phyloP scores from a whole-genome alignment of 768 basidiomycete genomes.

The Termitomyces sp. region DNA sequence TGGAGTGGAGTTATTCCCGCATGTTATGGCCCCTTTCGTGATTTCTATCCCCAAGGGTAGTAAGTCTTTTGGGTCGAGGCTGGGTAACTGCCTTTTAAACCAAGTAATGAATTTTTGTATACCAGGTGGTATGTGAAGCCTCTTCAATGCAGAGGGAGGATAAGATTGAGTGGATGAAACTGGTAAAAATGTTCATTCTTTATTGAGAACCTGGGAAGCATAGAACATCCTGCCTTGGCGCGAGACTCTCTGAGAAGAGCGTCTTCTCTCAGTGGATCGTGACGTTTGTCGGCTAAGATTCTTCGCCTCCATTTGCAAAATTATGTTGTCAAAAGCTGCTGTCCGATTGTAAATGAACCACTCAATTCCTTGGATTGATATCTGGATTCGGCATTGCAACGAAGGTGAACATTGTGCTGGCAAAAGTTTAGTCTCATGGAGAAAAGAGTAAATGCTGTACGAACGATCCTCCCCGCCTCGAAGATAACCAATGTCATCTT shows the following conservation, averaged over 20 bases:
- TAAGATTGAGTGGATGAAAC: slow-evolving; percentile 26
- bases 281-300: slow-evolving; percentile 30
- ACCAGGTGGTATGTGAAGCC: slow-evolving; percentile 29
- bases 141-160: slow-evolving; percentile 26
- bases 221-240: slow-evolving; percentile 32
- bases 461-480: slow-evolving; percentile 53
- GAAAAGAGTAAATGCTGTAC: slow-evolving; percentile 17
- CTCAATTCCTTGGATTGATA: slow-evolving; percentile 82
- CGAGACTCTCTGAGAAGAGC: slow-evolving; percentile 35
- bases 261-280: slow-evolving; percentile 33
- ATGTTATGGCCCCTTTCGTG: slow-evolving; percentile 75
- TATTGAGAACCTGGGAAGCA: not conserved
- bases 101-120: slow-evolving; percentile 44
- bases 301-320: slow-evolving; percentile 65
- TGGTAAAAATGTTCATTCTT: not conserved
- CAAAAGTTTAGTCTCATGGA: slow-evolving; percentile 12
- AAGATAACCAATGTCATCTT: slow-evolving; percentile 56
- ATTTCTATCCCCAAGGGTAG: slow-evolving; percentile 80
- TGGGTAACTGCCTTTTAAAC: slow-evolving; percentile 62
- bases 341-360: slow-evolving; percentile 93
- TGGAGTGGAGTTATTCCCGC: slow-evolving; percentile 85
- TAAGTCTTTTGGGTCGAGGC: slow-evolving; percentile 76
- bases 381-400: slow-evolving; percentile 75
- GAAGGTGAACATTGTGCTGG: slow-evolving; percentile 29
- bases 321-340: slow-evolving; percentile 82